These are phyloP conservation scores for Udeniomyces megalosporus DNA, from an alignment of 768 basidiomycete genomes.

Conservation along the genomic window DNA sequence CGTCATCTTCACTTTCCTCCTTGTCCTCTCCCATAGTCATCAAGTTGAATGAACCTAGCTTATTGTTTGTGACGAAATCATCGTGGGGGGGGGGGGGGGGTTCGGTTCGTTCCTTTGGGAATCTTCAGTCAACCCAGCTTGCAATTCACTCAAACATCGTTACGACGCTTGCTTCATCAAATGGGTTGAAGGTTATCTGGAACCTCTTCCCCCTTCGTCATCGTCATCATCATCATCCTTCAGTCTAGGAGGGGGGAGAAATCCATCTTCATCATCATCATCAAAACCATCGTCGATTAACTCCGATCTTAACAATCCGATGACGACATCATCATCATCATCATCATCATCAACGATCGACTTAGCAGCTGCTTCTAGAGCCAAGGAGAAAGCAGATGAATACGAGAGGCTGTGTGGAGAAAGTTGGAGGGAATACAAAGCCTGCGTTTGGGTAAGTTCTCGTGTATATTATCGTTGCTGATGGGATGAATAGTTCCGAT, in stretches of 20 bases:
- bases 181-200: constrained; percentile 94
- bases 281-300: too few species aligned
- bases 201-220: constrained; percentile 36
- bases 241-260: too few species aligned
- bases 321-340: too few species aligned
- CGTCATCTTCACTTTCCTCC: too few species aligned
- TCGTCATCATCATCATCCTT: constrained; percentile 20
- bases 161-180: constrained; percentile 94
- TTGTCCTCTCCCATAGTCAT: too few species aligned
- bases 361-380: constrained; percentile 21
- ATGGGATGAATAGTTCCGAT: too few species aligned
- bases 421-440: constrained; percentile 62
- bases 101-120: too few species aligned
- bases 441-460: constrained; percentile 59
- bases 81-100: too few species aligned
- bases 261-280: constrained; percentile 1
- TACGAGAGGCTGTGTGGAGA: constrained; percentile 73
- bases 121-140: constrained; percentile 37
- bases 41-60: too few species aligned
- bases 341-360: not conserved
- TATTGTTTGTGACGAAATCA: too few species aligned
- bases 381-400: constrained; percentile 56
- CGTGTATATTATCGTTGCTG: too few species aligned
- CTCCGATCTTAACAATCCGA: too few species aligned
- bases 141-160: constrained; percentile 72